Percentiles rank a stretch among this genome's conserved stretches.
Conservation (phyloP, 140 eudicot species). For the Cichorium intybus region DNA sequence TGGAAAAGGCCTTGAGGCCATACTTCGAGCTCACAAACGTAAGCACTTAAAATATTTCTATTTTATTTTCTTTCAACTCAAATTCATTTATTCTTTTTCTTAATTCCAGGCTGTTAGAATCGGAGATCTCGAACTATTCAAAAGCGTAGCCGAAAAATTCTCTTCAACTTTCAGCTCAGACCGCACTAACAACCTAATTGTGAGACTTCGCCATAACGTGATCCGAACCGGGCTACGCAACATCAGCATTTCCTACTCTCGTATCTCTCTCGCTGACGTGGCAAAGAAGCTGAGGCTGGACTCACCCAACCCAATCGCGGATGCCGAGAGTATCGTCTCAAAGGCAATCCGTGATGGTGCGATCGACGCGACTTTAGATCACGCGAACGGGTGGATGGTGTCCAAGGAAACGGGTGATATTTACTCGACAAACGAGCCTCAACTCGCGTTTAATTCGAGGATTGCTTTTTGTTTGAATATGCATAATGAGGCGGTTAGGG, state of each 20-base stretch:
- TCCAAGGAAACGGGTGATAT: slow-evolving; percentile 91
- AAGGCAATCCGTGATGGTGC: slow-evolving; percentile 99
- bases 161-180: slow-evolving; percentile 69
- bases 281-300: slow-evolving; percentile 86
- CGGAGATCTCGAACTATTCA: slow-evolving; percentile 91
- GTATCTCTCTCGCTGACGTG: slow-evolving; percentile 83
- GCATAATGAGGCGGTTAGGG: slow-evolving; percentile 97
- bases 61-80: neutral
- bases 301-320: slow-evolving; percentile 92
- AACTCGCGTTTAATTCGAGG: slow-evolving; percentile 82
- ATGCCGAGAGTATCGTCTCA: slow-evolving; percentile 93
- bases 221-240: slow-evolving; percentile 91
- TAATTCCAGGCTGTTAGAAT: slow-evolving; percentile 80
- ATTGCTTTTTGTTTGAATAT: slow-evolving; percentile 91
- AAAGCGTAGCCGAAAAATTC: slow-evolving; percentile 75
- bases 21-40: slow-evolving; percentile 99
- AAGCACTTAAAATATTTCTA: no score
- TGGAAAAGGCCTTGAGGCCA: slow-evolving; percentile 93
- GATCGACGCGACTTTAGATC: slow-evolving; percentile 88
- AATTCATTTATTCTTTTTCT: neutral
- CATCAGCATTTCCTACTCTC: slow-evolving; percentile 94
- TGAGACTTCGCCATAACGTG: slow-evolving; percentile 91
- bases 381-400: slow-evolving; percentile 90
- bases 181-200: slow-evolving; percentile 82
- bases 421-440: slow-evolving; percentile 95